Evolutionary conservation across 140 eudicot species (phyloP).

Genomic region (Bidens hawaiensis): DNA sequence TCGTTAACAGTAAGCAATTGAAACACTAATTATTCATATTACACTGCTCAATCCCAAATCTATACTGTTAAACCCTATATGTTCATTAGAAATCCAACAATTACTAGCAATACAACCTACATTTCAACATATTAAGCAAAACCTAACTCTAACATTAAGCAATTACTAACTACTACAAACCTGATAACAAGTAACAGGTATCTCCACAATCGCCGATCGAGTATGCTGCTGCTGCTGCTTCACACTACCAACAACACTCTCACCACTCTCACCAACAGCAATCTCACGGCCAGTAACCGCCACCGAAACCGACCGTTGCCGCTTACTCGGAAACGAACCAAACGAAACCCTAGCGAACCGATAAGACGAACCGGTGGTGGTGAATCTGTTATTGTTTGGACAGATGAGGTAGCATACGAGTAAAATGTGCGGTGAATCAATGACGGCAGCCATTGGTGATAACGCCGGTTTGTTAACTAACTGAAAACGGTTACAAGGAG

Average conservation of each 20-base stretch:
- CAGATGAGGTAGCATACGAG: slow-evolving; percentile 19
- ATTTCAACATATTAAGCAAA: slow-evolving; percentile 1
- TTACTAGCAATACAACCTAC: slow-evolving; percentile 2
- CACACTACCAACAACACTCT: no score
- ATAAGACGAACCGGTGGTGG: background rate
- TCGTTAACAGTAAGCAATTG: no score
- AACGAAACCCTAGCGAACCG: slow-evolving; percentile 45
- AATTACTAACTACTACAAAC: slow-evolving; percentile 28
- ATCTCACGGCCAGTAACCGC: slow-evolving; percentile 34
- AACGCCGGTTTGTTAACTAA: background rate
- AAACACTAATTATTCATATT: background rate
- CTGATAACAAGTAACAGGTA: slow-evolving; percentile 85
- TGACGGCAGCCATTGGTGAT: slow-evolving; percentile 9
- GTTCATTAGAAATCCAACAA: background rate
- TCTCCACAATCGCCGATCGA: slow-evolving; percentile 47
- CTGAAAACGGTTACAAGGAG: background rate
- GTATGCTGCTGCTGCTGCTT: no score
- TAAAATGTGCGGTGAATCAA: slow-evolving; percentile 26
- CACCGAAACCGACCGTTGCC: slow-evolving; percentile 17
- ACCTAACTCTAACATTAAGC: background rate
- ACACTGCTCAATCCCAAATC: background rate
- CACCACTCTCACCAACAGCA: no score
- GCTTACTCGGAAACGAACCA: slow-evolving; percentile 4
- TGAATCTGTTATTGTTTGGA: slow-evolving; percentile 14
- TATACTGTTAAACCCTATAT: slow-evolving; percentile 40